phyloP scores from a whole-genome alignment of 2,329 filamentous ascomycete species.

The Acarospora socialis region DNA sequence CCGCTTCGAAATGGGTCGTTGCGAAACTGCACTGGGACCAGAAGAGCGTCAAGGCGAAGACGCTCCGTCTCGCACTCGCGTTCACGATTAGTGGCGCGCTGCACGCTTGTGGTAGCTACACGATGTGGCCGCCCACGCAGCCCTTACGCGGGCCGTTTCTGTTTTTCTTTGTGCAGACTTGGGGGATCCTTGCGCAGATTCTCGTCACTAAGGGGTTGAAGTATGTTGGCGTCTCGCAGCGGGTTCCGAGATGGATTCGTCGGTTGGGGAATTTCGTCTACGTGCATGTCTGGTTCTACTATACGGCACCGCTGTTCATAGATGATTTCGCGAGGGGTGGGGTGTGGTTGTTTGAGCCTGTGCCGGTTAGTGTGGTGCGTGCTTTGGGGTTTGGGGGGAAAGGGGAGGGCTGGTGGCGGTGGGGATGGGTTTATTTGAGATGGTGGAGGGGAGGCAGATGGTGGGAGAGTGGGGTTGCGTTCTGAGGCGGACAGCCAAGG shows the following conservation, averaged over 20 bases:
- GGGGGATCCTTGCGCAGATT: conserved; percentile 51
- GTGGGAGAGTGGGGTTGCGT: conserved; percentile 17
- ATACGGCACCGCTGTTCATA: conserved; percentile 50
- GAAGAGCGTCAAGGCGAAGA: conserved; percentile 20
- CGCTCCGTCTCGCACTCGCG: conserved; percentile 35
- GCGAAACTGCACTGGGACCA: conserved; percentile 18
- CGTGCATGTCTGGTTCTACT: conserved; percentile 51
- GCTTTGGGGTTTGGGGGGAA: conserved; percentile 47
- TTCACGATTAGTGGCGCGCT: conserved; percentile 55
- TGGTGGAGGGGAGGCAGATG: conserved; percentile 14
- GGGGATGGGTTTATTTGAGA: conserved; percentile 41
- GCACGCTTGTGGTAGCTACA: conserved; percentile 57
- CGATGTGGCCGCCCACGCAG: conserved; percentile 45
- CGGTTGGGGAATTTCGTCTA: conserved; percentile 47
- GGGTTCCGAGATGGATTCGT: conserved; percentile 33
- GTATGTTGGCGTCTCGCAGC: conserved; percentile 17
- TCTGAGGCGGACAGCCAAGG: conserved; percentile 8
- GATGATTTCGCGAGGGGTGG: conserved; percentile 64
- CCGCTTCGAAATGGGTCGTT: conserved; percentile 39
- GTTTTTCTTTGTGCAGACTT: conserved; percentile 60
- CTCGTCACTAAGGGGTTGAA: conserved; percentile 24
- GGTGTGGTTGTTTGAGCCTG: conserved; percentile 66
- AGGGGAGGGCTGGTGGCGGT: conserved; percentile 54
- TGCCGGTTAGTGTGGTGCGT: conserved; percentile 61
- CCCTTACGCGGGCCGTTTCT: conserved; percentile 38